These are phyloP conservation scores for Rhododendron kiyosumense DNA, from an alignment of 148 eudicot genomes.

Conservation along the genomic window DNA sequence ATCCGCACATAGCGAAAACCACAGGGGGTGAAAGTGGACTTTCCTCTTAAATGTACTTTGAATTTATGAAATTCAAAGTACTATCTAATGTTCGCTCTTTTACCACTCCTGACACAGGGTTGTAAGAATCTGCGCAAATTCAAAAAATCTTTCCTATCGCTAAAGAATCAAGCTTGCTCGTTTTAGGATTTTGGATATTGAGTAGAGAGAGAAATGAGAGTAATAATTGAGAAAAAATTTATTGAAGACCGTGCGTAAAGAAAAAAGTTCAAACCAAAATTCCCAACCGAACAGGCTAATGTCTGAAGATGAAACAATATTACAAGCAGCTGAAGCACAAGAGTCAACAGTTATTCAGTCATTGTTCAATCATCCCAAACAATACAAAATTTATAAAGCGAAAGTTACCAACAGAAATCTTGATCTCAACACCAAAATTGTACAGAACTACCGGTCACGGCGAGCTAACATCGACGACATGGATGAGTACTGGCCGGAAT, in stretches of 20 bases:
- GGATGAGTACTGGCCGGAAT: conserved; percentile 6
- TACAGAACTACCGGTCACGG: neutral
- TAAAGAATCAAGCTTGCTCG: no score
- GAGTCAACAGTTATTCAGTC: neutral
- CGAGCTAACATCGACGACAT: neutral
- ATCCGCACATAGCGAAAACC: no score
- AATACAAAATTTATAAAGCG: neutral
- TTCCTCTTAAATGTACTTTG: neutral
- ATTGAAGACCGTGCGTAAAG: no score
- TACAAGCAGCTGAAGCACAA: neutral
- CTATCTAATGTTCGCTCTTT: neutral
- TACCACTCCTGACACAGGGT: neutral
- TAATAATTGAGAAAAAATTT: no score
- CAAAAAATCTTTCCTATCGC: neutral
- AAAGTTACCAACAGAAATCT: neutral
- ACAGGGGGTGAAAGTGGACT: no score
- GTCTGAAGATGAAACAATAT: neutral
- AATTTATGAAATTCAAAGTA: neutral
- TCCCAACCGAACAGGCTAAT: no score
- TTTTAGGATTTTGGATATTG: no score
- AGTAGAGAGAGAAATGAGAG: no score
- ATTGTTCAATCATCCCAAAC: neutral
- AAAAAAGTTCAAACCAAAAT: no score
- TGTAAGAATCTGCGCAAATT: neutral
- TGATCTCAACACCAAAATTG: neutral